These are phyloP conservation scores for Alternaria longipes DNA, from an alignment of 2,329 filamentous ascomycete species.

Conservation along the genomic window DNA sequence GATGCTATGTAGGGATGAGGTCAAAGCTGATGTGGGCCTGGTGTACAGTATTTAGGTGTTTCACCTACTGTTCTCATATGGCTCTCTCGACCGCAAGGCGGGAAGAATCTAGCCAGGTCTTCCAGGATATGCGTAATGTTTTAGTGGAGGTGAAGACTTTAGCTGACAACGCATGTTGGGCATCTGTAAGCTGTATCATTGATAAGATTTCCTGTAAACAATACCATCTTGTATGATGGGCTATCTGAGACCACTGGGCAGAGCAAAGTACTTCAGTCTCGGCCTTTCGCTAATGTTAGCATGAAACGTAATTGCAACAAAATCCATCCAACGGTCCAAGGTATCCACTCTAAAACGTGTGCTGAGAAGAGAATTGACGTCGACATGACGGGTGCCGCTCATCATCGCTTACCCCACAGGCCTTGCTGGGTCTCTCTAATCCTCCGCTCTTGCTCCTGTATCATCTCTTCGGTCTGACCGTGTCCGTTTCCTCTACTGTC, in stretches of 20 bases:
- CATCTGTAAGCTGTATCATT: background rate
- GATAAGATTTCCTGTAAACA: background rate
- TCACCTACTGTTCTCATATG: background rate
- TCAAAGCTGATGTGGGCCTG: slow-evolving; percentile 28
- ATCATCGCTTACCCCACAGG: slow-evolving; percentile 59
- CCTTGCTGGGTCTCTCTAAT: slow-evolving; percentile 68
- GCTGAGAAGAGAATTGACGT: background rate
- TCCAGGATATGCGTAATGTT: background rate
- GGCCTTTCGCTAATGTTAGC: slow-evolving; percentile 1
- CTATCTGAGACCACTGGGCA: background rate
- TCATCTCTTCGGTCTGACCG: slow-evolving; percentile 70
- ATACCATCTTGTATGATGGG: background rate
- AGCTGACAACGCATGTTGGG: background rate
- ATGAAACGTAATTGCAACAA: background rate
- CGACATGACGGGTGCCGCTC: background rate
- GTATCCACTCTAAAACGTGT: slow-evolving; percentile 4
- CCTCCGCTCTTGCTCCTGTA: slow-evolving; percentile 66
- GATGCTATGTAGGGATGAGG: slow-evolving; percentile 30
- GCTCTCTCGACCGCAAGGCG: background rate
- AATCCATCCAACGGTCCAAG: background rate
- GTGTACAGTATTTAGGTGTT: slow-evolving; percentile 16
- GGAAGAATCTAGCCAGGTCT: background rate
- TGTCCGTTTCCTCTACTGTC: slow-evolving; percentile 66
- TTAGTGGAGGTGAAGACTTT: background rate
- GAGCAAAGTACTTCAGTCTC: background rate